Evolutionary conservation across 2,329 filamentous ascomycete species (phyloP).

Genomic region (Fusarium multiceps): DNA sequence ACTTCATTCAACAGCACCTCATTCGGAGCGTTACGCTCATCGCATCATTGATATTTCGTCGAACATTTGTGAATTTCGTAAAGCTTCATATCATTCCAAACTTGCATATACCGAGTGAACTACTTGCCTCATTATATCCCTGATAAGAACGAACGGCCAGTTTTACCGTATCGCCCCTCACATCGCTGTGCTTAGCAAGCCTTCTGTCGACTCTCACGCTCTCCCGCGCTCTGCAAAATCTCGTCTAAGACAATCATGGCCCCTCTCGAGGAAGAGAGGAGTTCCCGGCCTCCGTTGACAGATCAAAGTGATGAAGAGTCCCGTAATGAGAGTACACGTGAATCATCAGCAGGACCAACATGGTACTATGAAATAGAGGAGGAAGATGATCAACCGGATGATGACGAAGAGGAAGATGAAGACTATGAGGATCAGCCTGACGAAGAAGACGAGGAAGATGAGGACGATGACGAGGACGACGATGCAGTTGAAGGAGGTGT

Average conservation of each 20-base stretch:
- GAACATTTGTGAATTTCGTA: not conserved
- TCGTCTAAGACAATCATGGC: conserved; percentile 24
- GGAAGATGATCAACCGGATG: conserved; percentile 48
- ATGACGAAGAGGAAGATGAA: conserved; percentile 46
- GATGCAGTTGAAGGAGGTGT: conserved; percentile 43
- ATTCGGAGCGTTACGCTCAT: conserved; percentile 17
- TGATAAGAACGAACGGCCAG: not conserved
- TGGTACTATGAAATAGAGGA: conserved; percentile 48
- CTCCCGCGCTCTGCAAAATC: not conserved
- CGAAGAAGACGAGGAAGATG: conserved; percentile 38
- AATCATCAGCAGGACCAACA: conserved; percentile 24
- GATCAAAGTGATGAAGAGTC: conserved; percentile 15
- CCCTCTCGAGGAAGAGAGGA: conserved; percentile 15
- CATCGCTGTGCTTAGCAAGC: conserved; percentile 38
- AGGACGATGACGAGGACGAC: conserved; percentile 41
- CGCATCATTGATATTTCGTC: conserved; percentile 35
- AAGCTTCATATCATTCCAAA: not conserved
- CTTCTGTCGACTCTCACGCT: conserved; percentile 3
- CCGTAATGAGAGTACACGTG: conserved; percentile 18
- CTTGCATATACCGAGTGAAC: conserved; percentile 14
- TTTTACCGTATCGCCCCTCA: conserved; percentile 23
- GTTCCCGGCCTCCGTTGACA: conserved; percentile 4
- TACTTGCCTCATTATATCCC: not conserved
- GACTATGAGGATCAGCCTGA: conserved; percentile 48
- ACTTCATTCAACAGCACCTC: conserved; percentile 18